These are phyloP conservation scores for Ottelia alismoides DNA, from an alignment of 106 monocot species.

Conservation along the genomic window DNA sequence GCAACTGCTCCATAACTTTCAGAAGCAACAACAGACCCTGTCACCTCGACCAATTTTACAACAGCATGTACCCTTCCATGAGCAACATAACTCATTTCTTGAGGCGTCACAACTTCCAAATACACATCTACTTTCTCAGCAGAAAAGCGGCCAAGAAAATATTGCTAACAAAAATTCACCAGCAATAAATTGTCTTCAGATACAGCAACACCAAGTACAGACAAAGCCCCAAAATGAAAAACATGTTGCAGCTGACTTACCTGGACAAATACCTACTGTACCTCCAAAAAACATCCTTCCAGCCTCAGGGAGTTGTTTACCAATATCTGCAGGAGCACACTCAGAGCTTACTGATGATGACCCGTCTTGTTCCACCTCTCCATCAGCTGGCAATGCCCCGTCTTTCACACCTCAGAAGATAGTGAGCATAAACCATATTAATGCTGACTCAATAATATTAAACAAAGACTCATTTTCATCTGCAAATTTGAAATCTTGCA, in stretches of 20 bases:
- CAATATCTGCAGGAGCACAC: constrained; percentile 29
- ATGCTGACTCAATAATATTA: no score
- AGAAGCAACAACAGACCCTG: constrained; percentile 29
- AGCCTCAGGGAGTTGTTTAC: constrained; percentile 19
- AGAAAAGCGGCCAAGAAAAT: no score
- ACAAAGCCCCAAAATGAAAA: constrained; percentile 44
- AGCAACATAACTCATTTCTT: constrained; percentile 36
- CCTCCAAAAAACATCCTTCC: constrained; percentile 2
- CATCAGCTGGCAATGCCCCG: constrained; percentile 46
- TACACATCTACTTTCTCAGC: constrained; percentile 27
- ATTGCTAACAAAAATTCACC: constrained; percentile 15
- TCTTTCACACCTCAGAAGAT: constrained; percentile 30
- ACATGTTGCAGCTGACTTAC: constrained; percentile 25
- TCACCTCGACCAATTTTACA: constrained; percentile 32
- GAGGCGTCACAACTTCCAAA: constrained; percentile 33
- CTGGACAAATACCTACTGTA: constrained; percentile 6
- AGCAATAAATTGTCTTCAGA: constrained; percentile 7
- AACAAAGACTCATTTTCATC: no score
- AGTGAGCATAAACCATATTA: constrained; percentile 19
- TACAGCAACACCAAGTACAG: constrained; percentile 25
- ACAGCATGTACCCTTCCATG: constrained; percentile 25
- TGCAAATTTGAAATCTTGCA: no score
- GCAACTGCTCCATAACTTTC: constrained; percentile 55
- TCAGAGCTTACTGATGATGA: constrained; percentile 62
- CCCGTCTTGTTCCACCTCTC: constrained; percentile 82